Evolutionary conservation across 2,329 filamentous ascomycete genomes (phyloP).

Genomic region (Epichloe hybrida): DNA sequence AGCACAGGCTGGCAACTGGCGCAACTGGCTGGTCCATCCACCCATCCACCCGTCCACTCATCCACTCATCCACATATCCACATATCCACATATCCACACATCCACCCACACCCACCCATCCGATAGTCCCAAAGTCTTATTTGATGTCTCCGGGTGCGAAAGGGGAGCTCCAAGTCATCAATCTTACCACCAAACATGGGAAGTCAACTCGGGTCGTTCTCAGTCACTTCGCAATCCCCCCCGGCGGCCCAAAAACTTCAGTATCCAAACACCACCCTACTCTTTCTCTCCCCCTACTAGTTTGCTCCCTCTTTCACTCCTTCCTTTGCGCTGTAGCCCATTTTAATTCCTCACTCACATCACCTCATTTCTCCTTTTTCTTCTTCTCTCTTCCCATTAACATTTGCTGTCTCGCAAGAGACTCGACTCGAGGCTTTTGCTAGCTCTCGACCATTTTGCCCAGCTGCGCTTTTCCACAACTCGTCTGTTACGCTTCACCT

Average conservation of each 20-base stretch:
- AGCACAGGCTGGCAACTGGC: too few relatives aligned
- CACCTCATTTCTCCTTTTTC: slow-evolving; percentile 14
- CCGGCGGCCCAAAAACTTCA: not conserved
- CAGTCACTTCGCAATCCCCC: not conserved
- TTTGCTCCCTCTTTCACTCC: slow-evolving; percentile 13
- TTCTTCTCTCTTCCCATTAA: slow-evolving; percentile 14
- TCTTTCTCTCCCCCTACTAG: slow-evolving; percentile 9
- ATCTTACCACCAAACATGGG: too few relatives aligned
- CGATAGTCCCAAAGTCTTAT: too few relatives aligned
- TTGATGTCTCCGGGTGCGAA: too few relatives aligned
- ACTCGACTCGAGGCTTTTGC: slow-evolving; percentile 29
- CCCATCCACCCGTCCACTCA: too few relatives aligned
- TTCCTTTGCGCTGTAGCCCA: slow-evolving; percentile 13
- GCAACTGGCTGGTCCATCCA: too few relatives aligned
- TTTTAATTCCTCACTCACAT: slow-evolving; percentile 10
- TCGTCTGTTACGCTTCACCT: slow-evolving; percentile 5
- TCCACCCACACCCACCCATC: too few relatives aligned
- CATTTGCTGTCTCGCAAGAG: slow-evolving; percentile 14
- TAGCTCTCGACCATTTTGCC: slow-evolving; percentile 30
- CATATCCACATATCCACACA: too few relatives aligned
- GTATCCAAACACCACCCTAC: slow-evolving; percentile 8
- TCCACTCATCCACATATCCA: too few relatives aligned
- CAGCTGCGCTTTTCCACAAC: slow-evolving; percentile 4
- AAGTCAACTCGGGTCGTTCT: too few relatives aligned
- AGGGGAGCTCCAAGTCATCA: too few relatives aligned